These are phyloP conservation scores for Trametes hirsuta DNA, from an alignment of 1,284 basidiomycete species.

Conservation along the genomic window DNA sequence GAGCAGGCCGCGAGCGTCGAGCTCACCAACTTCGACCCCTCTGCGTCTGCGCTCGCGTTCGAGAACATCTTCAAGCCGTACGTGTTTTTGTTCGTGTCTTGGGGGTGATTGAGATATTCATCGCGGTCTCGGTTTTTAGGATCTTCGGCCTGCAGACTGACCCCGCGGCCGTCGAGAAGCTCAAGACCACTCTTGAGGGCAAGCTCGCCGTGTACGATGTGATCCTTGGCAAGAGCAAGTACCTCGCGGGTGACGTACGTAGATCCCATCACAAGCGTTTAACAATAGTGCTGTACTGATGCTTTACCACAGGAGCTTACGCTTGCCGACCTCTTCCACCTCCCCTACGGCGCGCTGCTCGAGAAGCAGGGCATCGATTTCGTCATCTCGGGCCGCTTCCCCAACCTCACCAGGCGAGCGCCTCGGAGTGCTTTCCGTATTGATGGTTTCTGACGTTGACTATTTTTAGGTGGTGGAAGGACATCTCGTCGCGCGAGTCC, in stretches of 20 bases:
- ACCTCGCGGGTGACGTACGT: constrained; percentile 51
- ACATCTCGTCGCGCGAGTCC: constrained; percentile 37
- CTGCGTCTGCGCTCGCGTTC: constrained; percentile 40
- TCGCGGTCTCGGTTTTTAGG: neutral
- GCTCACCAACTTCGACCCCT: constrained; percentile 52
- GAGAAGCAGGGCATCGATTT: constrained; percentile 24
- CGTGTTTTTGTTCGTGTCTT: neutral
- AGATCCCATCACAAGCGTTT: neutral
- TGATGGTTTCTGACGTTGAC: neutral
- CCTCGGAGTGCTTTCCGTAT: neutral
- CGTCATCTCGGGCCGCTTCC: constrained; percentile 29
- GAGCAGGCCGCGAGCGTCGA: constrained; percentile 63
- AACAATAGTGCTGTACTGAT: neutral
- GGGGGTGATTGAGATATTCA: neutral
- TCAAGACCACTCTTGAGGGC: constrained; percentile 30
- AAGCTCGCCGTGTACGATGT: constrained; percentile 50
- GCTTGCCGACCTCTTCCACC: constrained; percentile 56
- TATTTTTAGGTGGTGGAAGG: constrained; percentile 41
- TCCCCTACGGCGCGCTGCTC: constrained; percentile 46
- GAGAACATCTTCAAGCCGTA: constrained; percentile 55
- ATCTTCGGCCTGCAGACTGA: constrained; percentile 16
- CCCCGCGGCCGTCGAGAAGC: constrained; percentile 15
- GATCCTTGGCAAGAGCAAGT: constrained; percentile 49
- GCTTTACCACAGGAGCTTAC: constrained; percentile 40
- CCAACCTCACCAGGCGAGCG: constrained; percentile 35